A percentile compares a stretch with the other conserved stretches of the same genome.
These are phyloP conservation scores for Sextonia rubra DNA, from an alignment of 164 flowering plant genomes.

Conservation along the genomic window DNA sequence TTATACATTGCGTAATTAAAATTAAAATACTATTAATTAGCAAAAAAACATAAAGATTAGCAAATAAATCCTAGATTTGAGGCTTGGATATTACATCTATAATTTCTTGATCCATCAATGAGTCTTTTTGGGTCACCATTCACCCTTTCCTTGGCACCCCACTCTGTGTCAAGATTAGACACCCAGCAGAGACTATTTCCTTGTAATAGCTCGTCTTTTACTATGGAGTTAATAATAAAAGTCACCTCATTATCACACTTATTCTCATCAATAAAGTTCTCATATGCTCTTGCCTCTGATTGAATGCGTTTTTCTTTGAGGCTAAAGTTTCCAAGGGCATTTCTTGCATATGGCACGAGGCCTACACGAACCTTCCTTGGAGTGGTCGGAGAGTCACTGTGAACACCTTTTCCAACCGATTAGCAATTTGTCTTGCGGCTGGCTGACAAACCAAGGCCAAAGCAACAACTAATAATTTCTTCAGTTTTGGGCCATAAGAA, in stretches of 20 bases:
- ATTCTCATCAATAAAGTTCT: too few relatives aligned
- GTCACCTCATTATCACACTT: too few relatives aligned
- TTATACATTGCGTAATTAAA: too few relatives aligned
- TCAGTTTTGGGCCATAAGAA: conserved; percentile 83
- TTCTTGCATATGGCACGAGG: conserved; percentile 9
- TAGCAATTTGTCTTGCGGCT: conserved; percentile 29
- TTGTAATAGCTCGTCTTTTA: not conserved
- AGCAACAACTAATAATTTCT: conserved; percentile 74
- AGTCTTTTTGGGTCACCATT: conserved; percentile 25
- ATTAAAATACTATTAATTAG: too few relatives aligned
- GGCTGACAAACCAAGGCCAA: conserved; percentile 57
- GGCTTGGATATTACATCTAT: too few relatives aligned
- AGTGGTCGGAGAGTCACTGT: conserved; percentile 23
- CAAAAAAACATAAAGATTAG: too few relatives aligned
- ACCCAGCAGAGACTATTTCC: conserved; percentile 81
- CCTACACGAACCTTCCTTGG: conserved; percentile 15
- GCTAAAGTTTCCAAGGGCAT: conserved; percentile 11
- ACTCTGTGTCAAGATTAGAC: conserved; percentile 42
- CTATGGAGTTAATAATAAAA: too few relatives aligned
- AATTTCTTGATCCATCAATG: conserved; percentile 18
- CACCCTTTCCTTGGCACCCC: conserved; percentile 21
- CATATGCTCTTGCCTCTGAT: too few relatives aligned
- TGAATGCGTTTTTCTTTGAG: conserved; percentile 5
- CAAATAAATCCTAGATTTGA: too few relatives aligned
- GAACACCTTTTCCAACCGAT: conserved; percentile 17